phyloP scores from a whole-genome alignment of 495 filamentous ascomycete species.

The Parmelia sp. region DNA sequence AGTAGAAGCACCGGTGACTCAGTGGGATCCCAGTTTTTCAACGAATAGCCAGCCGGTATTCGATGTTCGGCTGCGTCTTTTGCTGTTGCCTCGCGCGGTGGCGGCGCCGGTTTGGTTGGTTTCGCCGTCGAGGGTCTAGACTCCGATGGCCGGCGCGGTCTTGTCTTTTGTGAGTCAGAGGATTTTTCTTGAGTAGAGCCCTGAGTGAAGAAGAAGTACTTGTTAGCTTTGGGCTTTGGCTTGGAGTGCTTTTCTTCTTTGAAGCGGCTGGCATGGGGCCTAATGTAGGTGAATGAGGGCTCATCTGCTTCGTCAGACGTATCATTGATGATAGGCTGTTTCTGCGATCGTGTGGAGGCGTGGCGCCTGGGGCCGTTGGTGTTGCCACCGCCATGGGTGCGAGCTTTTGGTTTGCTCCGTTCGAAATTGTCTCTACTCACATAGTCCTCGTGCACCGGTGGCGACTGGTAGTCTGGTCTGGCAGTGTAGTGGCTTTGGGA shows the following conservation, averaged over 20 bases:
- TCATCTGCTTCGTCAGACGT: slow-evolving; percentile 51
- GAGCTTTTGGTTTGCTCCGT: slow-evolving; percentile 31
- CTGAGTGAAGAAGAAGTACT: slow-evolving; percentile 47
- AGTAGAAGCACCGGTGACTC: slow-evolving; percentile 90
- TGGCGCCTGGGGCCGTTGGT: slow-evolving; percentile 27
- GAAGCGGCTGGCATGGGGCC: slow-evolving; percentile 31
- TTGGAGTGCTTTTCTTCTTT: slow-evolving; percentile 42
- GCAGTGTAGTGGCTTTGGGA: slow-evolving; percentile 41
- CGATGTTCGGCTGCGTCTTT: slow-evolving; percentile 71
- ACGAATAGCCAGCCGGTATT: slow-evolving; percentile 87
- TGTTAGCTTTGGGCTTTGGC: slow-evolving; percentile 48
- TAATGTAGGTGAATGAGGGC: slow-evolving; percentile 35
- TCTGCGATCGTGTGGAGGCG: slow-evolving; percentile 40
- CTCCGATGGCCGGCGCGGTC: slow-evolving; percentile 46
- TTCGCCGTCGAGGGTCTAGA: slow-evolving; percentile 42
- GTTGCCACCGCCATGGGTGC: slow-evolving; percentile 33
- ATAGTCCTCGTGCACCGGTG: slow-evolving; percentile 48
- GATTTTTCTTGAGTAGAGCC: slow-evolving; percentile 40
- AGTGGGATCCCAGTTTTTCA: slow-evolving; percentile 97
- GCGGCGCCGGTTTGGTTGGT: slow-evolving; percentile 29
- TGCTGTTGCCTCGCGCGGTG: slow-evolving; percentile 68
- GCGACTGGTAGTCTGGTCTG: slow-evolving; percentile 44
- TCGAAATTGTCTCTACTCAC: slow-evolving; percentile 50
- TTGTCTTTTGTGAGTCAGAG: slow-evolving; percentile 39
- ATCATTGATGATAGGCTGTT: slow-evolving; percentile 48